Evolutionary conservation across 345 rosid species (phyloP), one percentile per base, ranked within the genome.

Genomic region (Draba incana): DNA sequence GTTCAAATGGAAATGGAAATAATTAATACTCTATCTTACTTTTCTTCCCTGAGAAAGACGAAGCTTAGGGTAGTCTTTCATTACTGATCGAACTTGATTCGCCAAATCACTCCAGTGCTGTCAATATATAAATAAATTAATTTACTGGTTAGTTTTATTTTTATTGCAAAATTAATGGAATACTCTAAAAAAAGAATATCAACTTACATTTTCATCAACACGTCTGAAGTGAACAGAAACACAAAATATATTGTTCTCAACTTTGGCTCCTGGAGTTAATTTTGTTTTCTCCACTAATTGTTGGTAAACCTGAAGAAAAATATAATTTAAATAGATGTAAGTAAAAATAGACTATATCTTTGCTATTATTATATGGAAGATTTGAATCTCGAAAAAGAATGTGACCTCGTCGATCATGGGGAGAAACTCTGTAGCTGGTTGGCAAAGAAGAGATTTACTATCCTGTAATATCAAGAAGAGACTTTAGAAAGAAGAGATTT

Each of bases 181-280:
- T 38, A 27, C 9, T n/a, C 20, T 20, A 20, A 0, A 2, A n/a
- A 50, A 42, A 20, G 1, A 13, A 42, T 15, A 24, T 13, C 8
- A 54, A 25, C 16, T 10, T 78, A 87, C 99, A 84, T 84, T 84
- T 79, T 95, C 98, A 57, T 92, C 89, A 30, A 95, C 99, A 8
- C 97, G 81, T 6, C 99, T 84, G 62, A 85, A 95, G 73, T 95
- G 99, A 24, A 95, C 94, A 45, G 98, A 86, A 28, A 86, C 69
- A 67, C 99, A 95, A 38, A 95, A 95, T 70, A 92, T 95, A 82
- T 95, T 95, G 75, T 86, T 84, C 73, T 95, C 99, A 5, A 95
- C 92, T n/a, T 48, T 80, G 1, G 86, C 95, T 70, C 99, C 98
- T 0, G 84, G 85, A 51, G 84, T 85, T 5, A 78, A 66, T 54